These are phyloP conservation scores for Oxyria digyna DNA, from an alignment of 148 eudicot genomes.

Conservation along the genomic window DNA sequence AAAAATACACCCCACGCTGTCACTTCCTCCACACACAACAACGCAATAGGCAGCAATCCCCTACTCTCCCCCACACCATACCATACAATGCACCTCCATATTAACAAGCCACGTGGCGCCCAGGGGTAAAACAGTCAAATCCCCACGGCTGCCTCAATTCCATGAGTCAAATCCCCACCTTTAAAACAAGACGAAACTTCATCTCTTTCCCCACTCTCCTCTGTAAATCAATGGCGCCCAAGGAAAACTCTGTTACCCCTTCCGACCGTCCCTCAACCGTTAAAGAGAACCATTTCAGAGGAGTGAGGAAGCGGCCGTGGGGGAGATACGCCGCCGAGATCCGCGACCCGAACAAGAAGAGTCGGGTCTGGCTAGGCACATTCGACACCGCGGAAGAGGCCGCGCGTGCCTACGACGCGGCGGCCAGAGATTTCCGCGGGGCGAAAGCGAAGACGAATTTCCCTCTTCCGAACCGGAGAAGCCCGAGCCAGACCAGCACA, in stretches of 20 bases:
- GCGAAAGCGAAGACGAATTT: slow-evolving; percentile 27
- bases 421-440: slow-evolving; percentile 23
- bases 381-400: slow-evolving; percentile 32
- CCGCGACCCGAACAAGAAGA: slow-evolving; percentile 20
- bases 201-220: not conserved
- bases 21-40: not conserved
- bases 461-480: slow-evolving; percentile 3
- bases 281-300: slow-evolving; percentile 19
- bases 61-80: not conserved
- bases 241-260: not conserved
- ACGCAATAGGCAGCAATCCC: not conserved
- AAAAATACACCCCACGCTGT: not conserved
- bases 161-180: slow-evolving; percentile 10
- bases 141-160: slow-evolving; percentile 9
- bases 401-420: slow-evolving; percentile 26
- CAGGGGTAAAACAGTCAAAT: too few relatives aligned
- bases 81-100: not conserved
- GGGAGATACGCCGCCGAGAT: slow-evolving; percentile 31
- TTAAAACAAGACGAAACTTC: slow-evolving; percentile 4
- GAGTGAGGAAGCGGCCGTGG: slow-evolving; percentile 27
- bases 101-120: slow-evolving; percentile 5
- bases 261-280: not conserved
- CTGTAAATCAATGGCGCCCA: slow-evolving; percentile 11
- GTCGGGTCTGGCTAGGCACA: slow-evolving; percentile 29
- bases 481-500: slow-evolving; percentile 29